Conservation (phyloP, 75 land plant species). For the Gnetum montanum region DNA sequence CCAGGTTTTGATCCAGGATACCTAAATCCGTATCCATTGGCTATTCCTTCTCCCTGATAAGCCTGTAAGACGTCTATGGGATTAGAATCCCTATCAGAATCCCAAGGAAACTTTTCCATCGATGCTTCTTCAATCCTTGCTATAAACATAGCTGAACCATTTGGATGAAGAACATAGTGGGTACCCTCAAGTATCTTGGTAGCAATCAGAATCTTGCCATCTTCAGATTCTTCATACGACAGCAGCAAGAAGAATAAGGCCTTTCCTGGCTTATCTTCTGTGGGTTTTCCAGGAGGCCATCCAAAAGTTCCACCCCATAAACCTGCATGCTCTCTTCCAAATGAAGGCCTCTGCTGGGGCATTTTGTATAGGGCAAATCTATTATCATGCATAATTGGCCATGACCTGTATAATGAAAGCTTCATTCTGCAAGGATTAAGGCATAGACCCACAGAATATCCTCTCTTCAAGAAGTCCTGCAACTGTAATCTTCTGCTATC, state of each 20-base stretch:
- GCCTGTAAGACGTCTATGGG: constrained; percentile 33
- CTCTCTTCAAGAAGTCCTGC: constrained; percentile 51
- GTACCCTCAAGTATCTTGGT: constrained; percentile 94
- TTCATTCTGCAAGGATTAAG: constrained; percentile 51
- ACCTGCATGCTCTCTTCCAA: constrained; percentile 75
- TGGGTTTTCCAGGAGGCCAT: constrained; percentile 79
- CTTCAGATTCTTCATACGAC: constrained; percentile 66
- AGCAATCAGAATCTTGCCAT: constrained; percentile 55
- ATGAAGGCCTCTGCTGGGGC: constrained; percentile 40
- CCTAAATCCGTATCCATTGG: constrained; percentile 91
- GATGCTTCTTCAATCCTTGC: constrained; percentile 60
- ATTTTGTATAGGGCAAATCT: constrained; percentile 85
- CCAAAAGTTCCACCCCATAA: constrained; percentile 96
- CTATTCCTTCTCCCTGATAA: constrained; percentile 80
- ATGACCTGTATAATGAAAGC: constrained; percentile 59
- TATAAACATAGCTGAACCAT: constrained; percentile 94
- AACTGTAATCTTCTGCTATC: constrained; percentile 49
- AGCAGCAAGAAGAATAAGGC: constrained; percentile 80
- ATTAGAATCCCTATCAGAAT: constrained; percentile 27
- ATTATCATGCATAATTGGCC: constrained; percentile 88
- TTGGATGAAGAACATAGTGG: constrained; percentile 90
- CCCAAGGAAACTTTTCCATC: constrained; percentile 62
- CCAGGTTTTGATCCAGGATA: constrained; percentile 96
- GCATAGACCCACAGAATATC: constrained; percentile 52
- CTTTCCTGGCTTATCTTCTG: constrained; percentile 83